A percentile compares a stretch with the other conserved stretches of the same genome.
phyloP scores from a whole-genome alignment of 164 flowering plant genomes.

The Annona cherimola region DNA sequence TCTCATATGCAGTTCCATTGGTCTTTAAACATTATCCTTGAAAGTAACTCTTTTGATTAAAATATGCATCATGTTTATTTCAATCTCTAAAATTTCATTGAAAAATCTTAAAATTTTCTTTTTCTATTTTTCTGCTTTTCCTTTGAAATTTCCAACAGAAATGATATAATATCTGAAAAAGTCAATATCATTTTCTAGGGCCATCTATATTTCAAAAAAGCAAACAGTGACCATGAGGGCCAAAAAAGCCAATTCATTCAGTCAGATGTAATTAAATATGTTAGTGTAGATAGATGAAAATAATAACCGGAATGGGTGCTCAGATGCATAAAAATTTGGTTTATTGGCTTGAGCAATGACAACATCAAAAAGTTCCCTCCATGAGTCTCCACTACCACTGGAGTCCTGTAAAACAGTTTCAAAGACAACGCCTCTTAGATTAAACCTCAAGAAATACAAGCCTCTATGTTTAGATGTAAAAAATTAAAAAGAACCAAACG shows the following conservation, averaged over 20 bases:
- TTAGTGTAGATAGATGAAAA: slow-evolving; percentile 2
- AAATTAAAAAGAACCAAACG: no score
- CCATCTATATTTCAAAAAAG: not conserved
- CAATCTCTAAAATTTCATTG: no score
- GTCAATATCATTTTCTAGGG: no score
- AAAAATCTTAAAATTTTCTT: no score
- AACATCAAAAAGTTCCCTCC: slow-evolving; percentile 98
- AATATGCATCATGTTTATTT: no score
- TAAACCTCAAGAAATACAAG: not conserved
- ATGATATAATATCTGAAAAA: no score
- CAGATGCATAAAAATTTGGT: slow-evolving; percentile 92
- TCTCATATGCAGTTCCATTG: no score
- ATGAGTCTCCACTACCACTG: slow-evolving; percentile 49
- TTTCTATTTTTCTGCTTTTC: no score
- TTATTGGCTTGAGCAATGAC: slow-evolving; percentile 95
- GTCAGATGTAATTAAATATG: not conserved
- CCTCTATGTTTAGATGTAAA: no score
- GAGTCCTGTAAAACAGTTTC: slow-evolving; percentile 52
- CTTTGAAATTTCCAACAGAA: no score
- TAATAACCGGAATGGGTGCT: slow-evolving; percentile 90
- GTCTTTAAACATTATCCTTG: no score
- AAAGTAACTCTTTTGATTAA: no score
- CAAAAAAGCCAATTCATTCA: not conserved
- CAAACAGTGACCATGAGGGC: not conserved
- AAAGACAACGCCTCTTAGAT: not conserved